Percentiles rank a stretch among this genome's conserved stretches.
Conservation (phyloP, 495 filamentous ascomycete genomes). For the Penicillium waksmanii region DNA sequence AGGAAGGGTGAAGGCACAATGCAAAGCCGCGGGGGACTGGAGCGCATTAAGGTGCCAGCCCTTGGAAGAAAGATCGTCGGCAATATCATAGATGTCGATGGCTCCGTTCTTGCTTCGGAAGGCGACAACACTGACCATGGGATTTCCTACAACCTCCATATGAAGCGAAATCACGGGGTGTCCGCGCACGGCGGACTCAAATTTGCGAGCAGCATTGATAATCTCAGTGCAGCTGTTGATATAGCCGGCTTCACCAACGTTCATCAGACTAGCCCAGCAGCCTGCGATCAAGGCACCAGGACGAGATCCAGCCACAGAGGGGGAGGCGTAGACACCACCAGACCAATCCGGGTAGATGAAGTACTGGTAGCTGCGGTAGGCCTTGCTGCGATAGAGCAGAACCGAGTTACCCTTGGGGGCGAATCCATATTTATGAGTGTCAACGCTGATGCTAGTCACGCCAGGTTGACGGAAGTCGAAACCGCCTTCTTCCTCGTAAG, state of each 20-base stretch:
- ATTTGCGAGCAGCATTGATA: slow-evolving; percentile 82
- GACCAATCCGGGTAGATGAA: slow-evolving; percentile 95
- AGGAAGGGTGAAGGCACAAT: slow-evolving; percentile 92
- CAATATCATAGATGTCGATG: slow-evolving; percentile 85
- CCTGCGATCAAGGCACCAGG: slow-evolving; percentile 93
- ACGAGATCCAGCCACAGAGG: slow-evolving; percentile 84
- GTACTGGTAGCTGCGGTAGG: slow-evolving; percentile 86
- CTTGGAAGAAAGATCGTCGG: slow-evolving; percentile 75
- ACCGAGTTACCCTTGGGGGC: slow-evolving; percentile 96
- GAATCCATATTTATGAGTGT: slow-evolving; percentile 99
- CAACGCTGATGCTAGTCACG: slow-evolving; percentile 92
- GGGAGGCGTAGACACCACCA: slow-evolving; percentile 94
- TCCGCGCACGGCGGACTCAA: slow-evolving; percentile 73
- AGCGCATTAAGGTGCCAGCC: slow-evolving; percentile 98
- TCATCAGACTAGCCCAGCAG: slow-evolving; percentile 91
- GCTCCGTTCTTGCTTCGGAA: slow-evolving; percentile 70
- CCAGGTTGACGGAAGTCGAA: slow-evolving; percentile 95
- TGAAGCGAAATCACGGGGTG: slow-evolving; percentile 67
- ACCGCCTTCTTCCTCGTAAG: slow-evolving; percentile 65
- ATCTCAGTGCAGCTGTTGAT: slow-evolving; percentile 82
- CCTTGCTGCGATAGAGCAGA: slow-evolving; percentile 80
- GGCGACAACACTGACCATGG: slow-evolving; percentile 87
- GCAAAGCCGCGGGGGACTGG: slow-evolving; percentile 90
- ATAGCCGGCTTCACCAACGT: slow-evolving; percentile 87
- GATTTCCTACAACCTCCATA: slow-evolving; percentile 80